Conservation (phyloP, 2,329 filamentous ascomycete genomes). For the Leptographium wingfieldii region DNA sequence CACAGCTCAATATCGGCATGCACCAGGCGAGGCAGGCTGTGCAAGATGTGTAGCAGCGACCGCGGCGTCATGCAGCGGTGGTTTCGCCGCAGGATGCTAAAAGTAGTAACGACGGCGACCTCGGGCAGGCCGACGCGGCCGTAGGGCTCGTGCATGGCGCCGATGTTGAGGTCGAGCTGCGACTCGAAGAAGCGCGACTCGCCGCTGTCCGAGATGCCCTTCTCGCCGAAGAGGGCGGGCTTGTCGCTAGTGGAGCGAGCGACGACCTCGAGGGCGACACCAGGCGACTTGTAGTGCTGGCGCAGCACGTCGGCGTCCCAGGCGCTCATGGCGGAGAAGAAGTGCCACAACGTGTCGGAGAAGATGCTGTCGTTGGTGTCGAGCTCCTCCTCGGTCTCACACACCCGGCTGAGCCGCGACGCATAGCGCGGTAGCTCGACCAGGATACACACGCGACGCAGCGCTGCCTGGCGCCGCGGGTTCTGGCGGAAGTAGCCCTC, state of each 20-base stretch:
- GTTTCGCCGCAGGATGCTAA: conserved; percentile 12
- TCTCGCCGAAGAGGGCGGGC: conserved; percentile 4
- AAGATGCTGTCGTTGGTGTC: conserved; percentile 16
- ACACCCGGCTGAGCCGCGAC: conserved; percentile 8
- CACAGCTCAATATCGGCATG: conserved; percentile 14
- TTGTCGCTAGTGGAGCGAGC: conserved; percentile 13
- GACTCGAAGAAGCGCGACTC: conserved; percentile 7
- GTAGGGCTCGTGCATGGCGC: conserved; percentile 10
- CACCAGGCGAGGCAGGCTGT: conserved; percentile 11
- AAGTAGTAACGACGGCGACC: conserved; percentile 11
- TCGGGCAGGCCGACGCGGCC: conserved; percentile 13
- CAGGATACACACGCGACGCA: conserved; percentile 13
- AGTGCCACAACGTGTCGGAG: conserved; percentile 13
- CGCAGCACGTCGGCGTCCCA: conserved; percentile 12
- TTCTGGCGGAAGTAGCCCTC: conserved; percentile 12
- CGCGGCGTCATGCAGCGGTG: conserved; percentile 14
- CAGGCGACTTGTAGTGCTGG: conserved; percentile 3
- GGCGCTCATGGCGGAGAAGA: conserved; percentile 14
- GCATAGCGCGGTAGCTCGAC: conserved; percentile 15
- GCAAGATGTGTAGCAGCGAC: conserved; percentile 12
- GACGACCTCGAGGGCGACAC: conserved; percentile 15
- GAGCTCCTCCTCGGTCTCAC: conserved; percentile 15
- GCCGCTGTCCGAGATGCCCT: conserved; percentile 1
- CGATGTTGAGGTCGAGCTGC: conserved; percentile 5
- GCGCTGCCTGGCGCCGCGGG: conserved; percentile 11